Evolutionary conservation across 1,284 basidiomycete species (phyloP).

Genomic region (Takashimella koratensis): DNA sequence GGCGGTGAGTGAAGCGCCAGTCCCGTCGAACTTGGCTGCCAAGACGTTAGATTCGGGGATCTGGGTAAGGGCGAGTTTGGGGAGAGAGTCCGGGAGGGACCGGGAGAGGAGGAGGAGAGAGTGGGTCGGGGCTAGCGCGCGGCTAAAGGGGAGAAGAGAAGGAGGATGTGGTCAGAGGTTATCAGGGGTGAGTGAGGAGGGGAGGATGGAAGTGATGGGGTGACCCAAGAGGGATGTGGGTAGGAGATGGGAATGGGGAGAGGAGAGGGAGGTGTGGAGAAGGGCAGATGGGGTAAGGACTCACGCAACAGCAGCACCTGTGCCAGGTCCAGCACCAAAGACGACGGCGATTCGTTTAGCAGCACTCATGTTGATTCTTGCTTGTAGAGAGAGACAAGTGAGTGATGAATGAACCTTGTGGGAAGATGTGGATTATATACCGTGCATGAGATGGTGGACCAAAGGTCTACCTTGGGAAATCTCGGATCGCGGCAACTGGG

Average conservation of each 20-base stretch:
- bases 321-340: constrained; percentile 41
- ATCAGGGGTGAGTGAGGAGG: too few relatives aligned
- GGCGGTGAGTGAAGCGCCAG: constrained; percentile 18
- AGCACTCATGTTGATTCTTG: neutral
- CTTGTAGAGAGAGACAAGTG: too few relatives aligned
- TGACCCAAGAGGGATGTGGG: neutral
- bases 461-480: too few relatives aligned
- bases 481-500: too few relatives aligned
- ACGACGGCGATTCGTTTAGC: constrained; percentile 31
- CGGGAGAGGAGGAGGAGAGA: constrained; percentile 43
- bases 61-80: constrained; percentile 24
- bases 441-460: too few relatives aligned
- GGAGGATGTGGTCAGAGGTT: too few relatives aligned
- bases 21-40: constrained; percentile 30
- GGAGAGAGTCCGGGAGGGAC: constrained; percentile 35
- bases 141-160: constrained; percentile 11
- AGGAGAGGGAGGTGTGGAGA: neutral
- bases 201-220: too few relatives aligned
- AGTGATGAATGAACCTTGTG: too few relatives aligned
- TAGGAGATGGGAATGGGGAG: neutral
- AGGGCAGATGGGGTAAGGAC: neutral
- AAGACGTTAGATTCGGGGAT: constrained; percentile 23
- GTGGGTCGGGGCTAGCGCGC: constrained; percentile 39
- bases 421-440: too few relatives aligned
- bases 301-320: constrained; percentile 32